Evolutionary conservation across 495 filamentous ascomycete genomes (phyloP).

Genomic region (Hyaloscypha hepaticicola): DNA sequence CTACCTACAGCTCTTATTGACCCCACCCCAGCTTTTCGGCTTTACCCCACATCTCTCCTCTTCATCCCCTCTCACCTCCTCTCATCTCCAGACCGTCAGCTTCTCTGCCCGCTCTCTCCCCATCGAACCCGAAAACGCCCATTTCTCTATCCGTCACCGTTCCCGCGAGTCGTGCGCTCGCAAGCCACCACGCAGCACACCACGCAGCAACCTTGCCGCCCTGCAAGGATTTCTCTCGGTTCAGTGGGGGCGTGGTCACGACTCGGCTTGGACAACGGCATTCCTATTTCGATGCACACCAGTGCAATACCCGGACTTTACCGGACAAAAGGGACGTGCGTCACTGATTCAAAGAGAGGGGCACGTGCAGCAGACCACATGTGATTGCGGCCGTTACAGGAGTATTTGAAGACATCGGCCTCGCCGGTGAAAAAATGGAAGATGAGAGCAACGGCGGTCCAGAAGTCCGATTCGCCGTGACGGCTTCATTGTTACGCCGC

Average conservation of each 20-base stretch:
- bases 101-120: constrained; percentile 34
- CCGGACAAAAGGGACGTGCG: constrained; percentile 27
- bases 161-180: constrained; percentile 19
- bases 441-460: not conserved
- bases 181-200: not conserved
- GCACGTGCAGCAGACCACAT: constrained; percentile 16
- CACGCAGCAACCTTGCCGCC: not conserved
- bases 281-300: not conserved
- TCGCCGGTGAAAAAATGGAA: not conserved
- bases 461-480: not conserved
- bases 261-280: constrained; percentile 16
- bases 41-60: not conserved
- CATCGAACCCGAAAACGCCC: not conserved
- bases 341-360: not conserved
- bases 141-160: not conserved
- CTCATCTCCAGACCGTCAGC: not conserved
- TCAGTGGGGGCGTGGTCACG: not conserved
- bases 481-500: not conserved
- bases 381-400: constrained; percentile 18
- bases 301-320: constrained; percentile 22
- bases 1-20: no score
- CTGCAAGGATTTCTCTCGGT: not conserved
- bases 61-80: not conserved
- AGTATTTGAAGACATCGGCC: not conserved
- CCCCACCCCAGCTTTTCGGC: no score